Percentiles rank a stretch among this genome's conserved stretches.
Conservation (phyloP, 1,284 basidiomycete species). For the Mrakiaceae sp. region DNA sequence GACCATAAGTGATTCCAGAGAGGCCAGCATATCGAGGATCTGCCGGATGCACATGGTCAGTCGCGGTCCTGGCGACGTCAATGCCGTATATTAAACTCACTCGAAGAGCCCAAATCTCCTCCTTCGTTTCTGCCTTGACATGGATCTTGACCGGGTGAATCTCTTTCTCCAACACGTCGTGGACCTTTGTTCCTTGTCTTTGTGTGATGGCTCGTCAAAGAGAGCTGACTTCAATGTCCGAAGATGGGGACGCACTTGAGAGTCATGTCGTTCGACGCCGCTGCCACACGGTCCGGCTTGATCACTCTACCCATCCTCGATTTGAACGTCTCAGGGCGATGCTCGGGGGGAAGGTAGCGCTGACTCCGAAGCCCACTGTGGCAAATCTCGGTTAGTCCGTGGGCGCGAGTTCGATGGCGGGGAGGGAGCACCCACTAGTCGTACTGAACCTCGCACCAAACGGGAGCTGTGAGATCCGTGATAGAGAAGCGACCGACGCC, state of each 20-base stretch:
- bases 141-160: slow-evolving; percentile 15
- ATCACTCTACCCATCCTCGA: slow-evolving; percentile 5
- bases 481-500: slow-evolving; percentile 1
- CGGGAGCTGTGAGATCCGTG: slow-evolving; percentile 7
- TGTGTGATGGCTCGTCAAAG: too few relatives aligned
- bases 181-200: slow-evolving; percentile 12
- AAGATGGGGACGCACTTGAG: slow-evolving; percentile 7
- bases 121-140: slow-evolving; percentile 3
- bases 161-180: slow-evolving; percentile 12
- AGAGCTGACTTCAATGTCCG: not conserved
- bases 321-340: slow-evolving; percentile 4
- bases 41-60: not conserved
- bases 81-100: not conserved
- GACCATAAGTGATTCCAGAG: slow-evolving; percentile 4
- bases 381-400: not conserved
- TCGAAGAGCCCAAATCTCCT: slow-evolving; percentile 13
- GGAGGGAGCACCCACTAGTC: not conserved
- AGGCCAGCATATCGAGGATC: slow-evolving; percentile 14
- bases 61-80: too few relatives aligned
- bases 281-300: slow-evolving; percentile 1
- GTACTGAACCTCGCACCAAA: slow-evolving; percentile 16
- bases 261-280: slow-evolving; percentile 3
- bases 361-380: slow-evolving; percentile 3
- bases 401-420: not conserved
- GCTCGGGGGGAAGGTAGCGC: not conserved